These are phyloP conservation scores for Sanghuangporus weigelae DNA, from an alignment of 1,284 basidiomycete species.

Conservation along the genomic window DNA sequence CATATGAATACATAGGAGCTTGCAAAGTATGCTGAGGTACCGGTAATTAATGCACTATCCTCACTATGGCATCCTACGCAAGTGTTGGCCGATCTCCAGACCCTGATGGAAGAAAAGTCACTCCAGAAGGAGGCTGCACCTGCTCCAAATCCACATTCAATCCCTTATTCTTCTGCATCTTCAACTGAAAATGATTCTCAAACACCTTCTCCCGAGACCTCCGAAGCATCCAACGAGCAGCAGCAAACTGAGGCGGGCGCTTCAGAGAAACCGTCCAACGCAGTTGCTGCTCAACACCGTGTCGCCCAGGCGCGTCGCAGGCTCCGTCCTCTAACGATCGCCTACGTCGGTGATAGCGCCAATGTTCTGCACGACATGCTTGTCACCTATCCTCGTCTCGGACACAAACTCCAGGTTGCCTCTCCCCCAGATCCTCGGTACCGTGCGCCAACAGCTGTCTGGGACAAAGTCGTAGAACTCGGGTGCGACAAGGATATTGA, in stretches of 20 bases:
- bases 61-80: slow-evolving; percentile 97
- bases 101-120: slow-evolving; percentile 73
- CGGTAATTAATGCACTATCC: slow-evolving; percentile 94
- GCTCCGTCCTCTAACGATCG: slow-evolving; percentile 72
- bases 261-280: neutral
- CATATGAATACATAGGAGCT: slow-evolving; percentile 55
- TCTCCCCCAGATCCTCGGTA: slow-evolving; percentile 60
- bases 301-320: slow-evolving; percentile 20
- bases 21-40: slow-evolving; percentile 84
- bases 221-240: neutral
- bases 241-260: neutral
- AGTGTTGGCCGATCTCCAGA: slow-evolving; percentile 89
- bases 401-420: slow-evolving; percentile 84
- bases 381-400: slow-evolving; percentile 88
- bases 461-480: slow-evolving; percentile 69
- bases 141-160: neutral
- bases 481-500: slow-evolving; percentile 67
- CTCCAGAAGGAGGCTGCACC: slow-evolving; percentile 35
- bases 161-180: neutral
- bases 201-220: neutral
- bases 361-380: slow-evolving; percentile 98
- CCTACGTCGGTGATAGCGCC: slow-evolving; percentile 94
- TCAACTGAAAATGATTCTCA: neutral
- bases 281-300: slow-evolving; percentile 12
- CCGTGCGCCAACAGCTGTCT: slow-evolving; percentile 74